phyloP scores from a whole-genome alignment of 1,284 basidiomycete species.

The Trichosporon coremiiforme region DNA sequence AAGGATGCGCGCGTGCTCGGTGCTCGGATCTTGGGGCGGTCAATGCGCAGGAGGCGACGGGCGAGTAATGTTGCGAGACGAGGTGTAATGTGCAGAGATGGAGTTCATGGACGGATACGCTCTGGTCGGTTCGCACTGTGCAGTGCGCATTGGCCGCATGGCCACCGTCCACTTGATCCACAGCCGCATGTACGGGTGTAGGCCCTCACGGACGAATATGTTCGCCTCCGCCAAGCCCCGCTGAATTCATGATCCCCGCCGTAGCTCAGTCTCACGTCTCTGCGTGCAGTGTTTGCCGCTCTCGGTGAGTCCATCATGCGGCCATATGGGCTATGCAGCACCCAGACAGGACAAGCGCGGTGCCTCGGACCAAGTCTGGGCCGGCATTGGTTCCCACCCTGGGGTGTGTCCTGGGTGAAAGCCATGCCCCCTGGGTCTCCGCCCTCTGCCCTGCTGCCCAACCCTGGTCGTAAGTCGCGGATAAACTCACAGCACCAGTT shows the following conservation, averaged over 20 bases:
- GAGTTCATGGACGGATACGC: no score
- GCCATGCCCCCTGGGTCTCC: neutral
- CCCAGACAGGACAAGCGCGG: neutral
- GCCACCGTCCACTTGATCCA: no score
- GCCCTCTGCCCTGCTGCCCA: neutral
- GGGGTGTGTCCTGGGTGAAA: neutral
- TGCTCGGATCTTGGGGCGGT: no score
- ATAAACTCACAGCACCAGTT: neutral
- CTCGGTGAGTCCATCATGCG: neutral
- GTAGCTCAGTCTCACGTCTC: no score
- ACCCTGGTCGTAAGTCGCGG: neutral
- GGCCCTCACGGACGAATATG: neutral
- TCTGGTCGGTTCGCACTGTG: no score
- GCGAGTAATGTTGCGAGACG: no score
- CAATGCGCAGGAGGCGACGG: no score
- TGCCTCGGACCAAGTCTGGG: constrained; percentile 12
- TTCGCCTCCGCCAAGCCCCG: constrained; percentile 10
- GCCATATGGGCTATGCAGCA: neutral
- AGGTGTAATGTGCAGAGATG: no score
- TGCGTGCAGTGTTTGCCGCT: neutral
- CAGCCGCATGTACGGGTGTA: no score
- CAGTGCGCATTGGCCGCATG: no score
- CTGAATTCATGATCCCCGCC: no score
- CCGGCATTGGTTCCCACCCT: constrained; percentile 10
- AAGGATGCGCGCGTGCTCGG: neutral